Base-by-base conservation (phyloP, 108 stramenopile genomes). In the Pseudonitzschia delicatissima region DNA sequence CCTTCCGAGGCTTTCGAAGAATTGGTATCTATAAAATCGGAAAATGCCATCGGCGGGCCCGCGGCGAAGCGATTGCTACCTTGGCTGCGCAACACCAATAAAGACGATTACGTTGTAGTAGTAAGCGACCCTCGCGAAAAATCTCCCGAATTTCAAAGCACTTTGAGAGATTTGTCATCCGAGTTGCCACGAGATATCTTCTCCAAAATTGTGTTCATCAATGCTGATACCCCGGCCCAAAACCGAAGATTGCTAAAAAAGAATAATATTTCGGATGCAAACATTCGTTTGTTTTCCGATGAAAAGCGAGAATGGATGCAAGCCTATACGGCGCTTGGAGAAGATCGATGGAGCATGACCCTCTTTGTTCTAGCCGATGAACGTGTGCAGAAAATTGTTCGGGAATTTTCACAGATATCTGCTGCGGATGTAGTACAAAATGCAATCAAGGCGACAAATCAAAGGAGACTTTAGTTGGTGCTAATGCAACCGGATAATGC, bases 291-390 rank as follows among this genome's bases (percentile, higher is more conserved):
- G 18, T 82, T 74, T 64, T 66, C 69, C 1, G 88, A 90, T 69
- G 88, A 93, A 67, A 85, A 85, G 25, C 40, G 80, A 64, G 85
- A 86, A 44, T 92, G 86, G 87, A 85, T 85, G 84, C 62, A 75
- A 45, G 52, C 77, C 13, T 82, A 82, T 39, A 90, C 88, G 20
- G 92, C 88, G 0, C 62, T 93, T 51, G 92, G 92, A 13, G 92
- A 88, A 45, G 76, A 84, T 71, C 74, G 88, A 64, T 90, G 82
- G 80, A 72, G 72, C 18, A 90, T 90, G 85, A 78, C 76, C 9
- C 70, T 87, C 73, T 87, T 87, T 47, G 57, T 93, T 26, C 61
- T 93, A 20, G 73, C 74, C 5, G 77, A 90, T 20, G 88, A 76
- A 31, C 58, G 64, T 58, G 65, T 88, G 12, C 82, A 87, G 66